Conservation (phyloP, 805 yeast genomes). For the Candida loeiensis region DNA sequence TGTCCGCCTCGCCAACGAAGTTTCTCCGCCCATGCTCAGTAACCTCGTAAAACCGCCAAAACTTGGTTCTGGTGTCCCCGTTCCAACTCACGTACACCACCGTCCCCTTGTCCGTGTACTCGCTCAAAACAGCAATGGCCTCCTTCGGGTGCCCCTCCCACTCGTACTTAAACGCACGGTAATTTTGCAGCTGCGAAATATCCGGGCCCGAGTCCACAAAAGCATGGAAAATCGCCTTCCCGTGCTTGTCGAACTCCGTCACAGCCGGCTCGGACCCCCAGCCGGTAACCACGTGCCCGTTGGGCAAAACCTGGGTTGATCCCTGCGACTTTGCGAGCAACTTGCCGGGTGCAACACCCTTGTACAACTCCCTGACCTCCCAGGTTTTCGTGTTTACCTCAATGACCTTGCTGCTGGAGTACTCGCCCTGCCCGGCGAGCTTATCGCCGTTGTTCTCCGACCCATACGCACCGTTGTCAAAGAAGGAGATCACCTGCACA, state of each 20-base stretch:
- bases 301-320: conserved; percentile 28
- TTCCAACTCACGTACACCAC: conserved; percentile 34
- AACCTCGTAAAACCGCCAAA: conserved; percentile 25
- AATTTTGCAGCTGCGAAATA: conserved; percentile 23
- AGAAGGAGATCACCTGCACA: conserved; percentile 30
- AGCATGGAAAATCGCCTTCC: conserved; percentile 30
- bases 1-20: conserved; percentile 16
- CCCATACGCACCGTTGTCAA: conserved; percentile 38
- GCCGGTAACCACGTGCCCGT: conserved; percentile 32
- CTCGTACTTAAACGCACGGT: conserved; percentile 33
- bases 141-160: conserved; percentile 36
- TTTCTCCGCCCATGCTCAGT: conserved; percentile 11
- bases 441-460: conserved; percentile 28
- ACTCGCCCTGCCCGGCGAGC: conserved; percentile 17
- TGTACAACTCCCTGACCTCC: conserved; percentile 24
- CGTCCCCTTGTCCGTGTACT: conserved; percentile 13
- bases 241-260: conserved; percentile 29
- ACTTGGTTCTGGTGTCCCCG: conserved; percentile 34
- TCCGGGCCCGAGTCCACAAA: conserved; percentile 27
- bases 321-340: conserved; percentile 30
- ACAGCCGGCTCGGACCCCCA: conserved; percentile 40
- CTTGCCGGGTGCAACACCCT: conserved; percentile 22
- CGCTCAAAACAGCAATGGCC: conserved; percentile 24
- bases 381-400: conserved; percentile 26
- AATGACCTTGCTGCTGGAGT: conserved; percentile 33